Evolutionary conservation across 371 early-diverging fungal genomes (phyloP).

Genomic region (Circinella minor): DNA sequence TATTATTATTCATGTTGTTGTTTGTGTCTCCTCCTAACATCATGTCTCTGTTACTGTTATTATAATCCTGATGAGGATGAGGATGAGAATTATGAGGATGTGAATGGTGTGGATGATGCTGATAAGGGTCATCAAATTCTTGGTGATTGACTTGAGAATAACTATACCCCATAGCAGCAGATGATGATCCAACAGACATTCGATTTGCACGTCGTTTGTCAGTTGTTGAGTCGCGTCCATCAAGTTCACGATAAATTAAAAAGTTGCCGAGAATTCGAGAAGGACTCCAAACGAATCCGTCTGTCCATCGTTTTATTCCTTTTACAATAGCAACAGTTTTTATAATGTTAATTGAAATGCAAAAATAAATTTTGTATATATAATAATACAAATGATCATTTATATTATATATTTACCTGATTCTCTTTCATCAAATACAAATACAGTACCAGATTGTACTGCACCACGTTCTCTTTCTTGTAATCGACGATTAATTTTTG

Average conservation of each 20-base stretch:
- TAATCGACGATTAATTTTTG: slow-evolving; percentile 65
- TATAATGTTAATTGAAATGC: too few relatives aligned
- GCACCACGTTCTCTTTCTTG: slow-evolving; percentile 66
- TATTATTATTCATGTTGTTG: not conserved
- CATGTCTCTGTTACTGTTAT: not conserved
- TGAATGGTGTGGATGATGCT: too few relatives aligned
- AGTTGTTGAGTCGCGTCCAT: slow-evolving; percentile 35
- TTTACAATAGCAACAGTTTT: not conserved
- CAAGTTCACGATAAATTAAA: slow-evolving; percentile 55
- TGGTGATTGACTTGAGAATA: slow-evolving; percentile 2
- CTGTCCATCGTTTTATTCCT: slow-evolving; percentile 73
- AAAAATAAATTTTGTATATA: not conserved
- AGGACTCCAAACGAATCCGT: slow-evolving; percentile 64
- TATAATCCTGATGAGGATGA: too few relatives aligned
- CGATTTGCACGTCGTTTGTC: slow-evolving; percentile 18
- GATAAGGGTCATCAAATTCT: not conserved
- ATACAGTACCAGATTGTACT: slow-evolving; percentile 68
- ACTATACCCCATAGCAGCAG: not conserved
- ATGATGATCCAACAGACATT: not conserved
- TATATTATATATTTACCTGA: slow-evolving; percentile 36
- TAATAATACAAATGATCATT: not conserved
- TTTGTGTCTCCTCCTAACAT: slow-evolving; percentile 3
- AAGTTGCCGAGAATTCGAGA: slow-evolving; percentile 61
- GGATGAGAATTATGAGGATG: too few relatives aligned
- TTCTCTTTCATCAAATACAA: slow-evolving; percentile 76